A percentile compares a stretch with the other conserved stretches of the same genome.
Conservation (phyloP, 805 yeast genomes). For the Metschnikowia aberdeeniae region DNA sequence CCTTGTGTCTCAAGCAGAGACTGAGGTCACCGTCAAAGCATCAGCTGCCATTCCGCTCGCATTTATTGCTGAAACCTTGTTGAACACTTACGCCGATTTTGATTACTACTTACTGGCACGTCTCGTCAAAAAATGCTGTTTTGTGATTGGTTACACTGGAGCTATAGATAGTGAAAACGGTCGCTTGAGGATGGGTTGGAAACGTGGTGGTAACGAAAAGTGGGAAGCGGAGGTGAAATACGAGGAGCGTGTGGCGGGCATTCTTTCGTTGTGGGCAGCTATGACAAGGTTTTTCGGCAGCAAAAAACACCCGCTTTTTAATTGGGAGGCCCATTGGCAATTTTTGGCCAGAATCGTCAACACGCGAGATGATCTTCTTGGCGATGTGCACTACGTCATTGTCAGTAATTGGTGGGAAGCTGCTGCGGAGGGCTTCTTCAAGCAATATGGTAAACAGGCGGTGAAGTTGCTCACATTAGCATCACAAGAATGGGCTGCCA, state of each 20-base stretch:
- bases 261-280: slow-evolving; percentile 73
- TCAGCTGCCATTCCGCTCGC: slow-evolving; percentile 79
- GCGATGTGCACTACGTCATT: slow-evolving; percentile 67
- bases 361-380: slow-evolving; percentile 43
- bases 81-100: slow-evolving; percentile 47
- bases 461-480: slow-evolving; percentile 51
- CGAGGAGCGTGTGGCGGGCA: slow-evolving; percentile 85
- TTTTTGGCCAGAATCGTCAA: slow-evolving; percentile 72
- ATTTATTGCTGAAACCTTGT: slow-evolving; percentile 51
- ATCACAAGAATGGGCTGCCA: slow-evolving; percentile 49
- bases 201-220: slow-evolving; percentile 43
- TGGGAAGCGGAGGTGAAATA: slow-evolving; percentile 67
- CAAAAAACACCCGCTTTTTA: slow-evolving; percentile 26
- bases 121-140: slow-evolving; percentile 87
- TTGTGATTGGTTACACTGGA: slow-evolving; percentile 77
- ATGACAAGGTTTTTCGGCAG: slow-evolving; percentile 47
- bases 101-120: slow-evolving; percentile 66
- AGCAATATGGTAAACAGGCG: slow-evolving; percentile 67
- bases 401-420: slow-evolving; percentile 93
- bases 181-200: slow-evolving; percentile 84
- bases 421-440: slow-evolving; percentile 52
- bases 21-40: slow-evolving; percentile 80
- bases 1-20: slow-evolving; percentile 84
- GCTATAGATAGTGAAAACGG: slow-evolving; percentile 78
- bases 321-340: slow-evolving; percentile 52